Conservation (phyloP, 108 stramenopile genomes). For the Pseudonitzschia multistriata region DNA sequence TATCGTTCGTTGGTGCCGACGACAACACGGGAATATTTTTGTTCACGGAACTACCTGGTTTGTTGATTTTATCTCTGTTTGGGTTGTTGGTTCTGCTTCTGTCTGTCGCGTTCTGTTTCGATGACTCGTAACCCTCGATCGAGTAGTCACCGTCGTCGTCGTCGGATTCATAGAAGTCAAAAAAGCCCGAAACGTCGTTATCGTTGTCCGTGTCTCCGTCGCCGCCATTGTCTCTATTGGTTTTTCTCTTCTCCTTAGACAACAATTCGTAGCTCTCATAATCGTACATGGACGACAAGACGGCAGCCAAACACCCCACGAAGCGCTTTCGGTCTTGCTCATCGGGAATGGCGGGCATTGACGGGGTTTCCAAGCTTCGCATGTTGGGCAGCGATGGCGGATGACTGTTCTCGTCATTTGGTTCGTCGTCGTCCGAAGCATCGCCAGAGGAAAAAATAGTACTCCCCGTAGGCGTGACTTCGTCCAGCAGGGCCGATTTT, state of each 20-base stretch:
- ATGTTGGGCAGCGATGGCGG: background rate
- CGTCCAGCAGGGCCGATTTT: constrained; percentile 46
- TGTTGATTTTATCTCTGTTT: background rate
- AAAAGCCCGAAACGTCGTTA: constrained; percentile 34
- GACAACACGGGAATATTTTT: background rate
- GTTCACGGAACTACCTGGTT: background rate
- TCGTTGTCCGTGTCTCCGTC: background rate
- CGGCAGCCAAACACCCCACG: constrained; percentile 72
- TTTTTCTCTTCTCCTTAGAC: constrained; percentile 5
- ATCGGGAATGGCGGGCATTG: constrained; percentile 44
- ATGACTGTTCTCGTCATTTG: background rate
- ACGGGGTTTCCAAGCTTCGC: constrained; percentile 32
- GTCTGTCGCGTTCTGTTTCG: background rate
- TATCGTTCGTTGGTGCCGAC: background rate
- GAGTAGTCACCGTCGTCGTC: constrained; percentile 25
- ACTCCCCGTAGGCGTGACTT: constrained; percentile 29
- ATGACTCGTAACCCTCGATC: background rate
- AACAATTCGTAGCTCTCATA: constrained; percentile 41
- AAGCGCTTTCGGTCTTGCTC: constrained; percentile 61
- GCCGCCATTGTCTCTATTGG: background rate
- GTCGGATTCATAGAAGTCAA: constrained; percentile 14
- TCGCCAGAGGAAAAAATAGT: background rate
- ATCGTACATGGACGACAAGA: constrained; percentile 65
- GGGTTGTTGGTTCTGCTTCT: background rate
- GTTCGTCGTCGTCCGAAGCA: constrained; percentile 24